Evolutionary conservation across 441 rosid species (phyloP), one percentile per base, ranked within the genome.

Genomic region (Bruguiera hainesii): DNA sequence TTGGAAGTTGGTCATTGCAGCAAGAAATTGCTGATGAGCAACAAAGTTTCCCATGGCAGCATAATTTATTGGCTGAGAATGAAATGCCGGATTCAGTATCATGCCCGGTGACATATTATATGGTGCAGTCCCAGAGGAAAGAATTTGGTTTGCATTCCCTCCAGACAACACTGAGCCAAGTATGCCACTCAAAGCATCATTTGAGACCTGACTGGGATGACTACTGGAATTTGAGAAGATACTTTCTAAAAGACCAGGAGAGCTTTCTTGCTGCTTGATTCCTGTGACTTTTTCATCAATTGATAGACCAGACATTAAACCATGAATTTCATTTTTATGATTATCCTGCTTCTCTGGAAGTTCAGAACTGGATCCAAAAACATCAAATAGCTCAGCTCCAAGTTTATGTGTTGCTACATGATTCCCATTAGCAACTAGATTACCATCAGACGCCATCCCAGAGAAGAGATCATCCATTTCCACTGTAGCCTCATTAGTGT

Each of bases 21-120:
- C 90, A 66, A 94, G 87, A 68, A 87, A 75, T 72, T 91, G 98
- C 77, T 91, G 97, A 73, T 91, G 98, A 74, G 88, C 83, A 75
- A 89, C 68, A 69, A 88, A 77, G 81, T 60, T 85, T 26, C 89
- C 87, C 92, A 90, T 87, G 15, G 85, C 87, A 73, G 80, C 86
- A 63, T 94, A 91, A 78, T 86, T 89, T 63, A 87, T 55, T 20
- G 85, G 88, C 60, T 89, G 98, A 49, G 90, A 70, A 66, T 83
- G 76, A 79, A 91, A 81, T 31, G 87, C 83, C 61, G 87, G 82
- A 81, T 87, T 88, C 70, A 87, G 71, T 81, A 86, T 81, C 62
- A 85, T 68, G 70, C 89, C 89, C 50, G 89, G 88, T 76, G 93
- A 82, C 52, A 91, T 51, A 64, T 78, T 83, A 72, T 79, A 81